phyloP scores from a whole-genome alignment of 179 eudicot species.

The Sideroxylon spinosum region DNA sequence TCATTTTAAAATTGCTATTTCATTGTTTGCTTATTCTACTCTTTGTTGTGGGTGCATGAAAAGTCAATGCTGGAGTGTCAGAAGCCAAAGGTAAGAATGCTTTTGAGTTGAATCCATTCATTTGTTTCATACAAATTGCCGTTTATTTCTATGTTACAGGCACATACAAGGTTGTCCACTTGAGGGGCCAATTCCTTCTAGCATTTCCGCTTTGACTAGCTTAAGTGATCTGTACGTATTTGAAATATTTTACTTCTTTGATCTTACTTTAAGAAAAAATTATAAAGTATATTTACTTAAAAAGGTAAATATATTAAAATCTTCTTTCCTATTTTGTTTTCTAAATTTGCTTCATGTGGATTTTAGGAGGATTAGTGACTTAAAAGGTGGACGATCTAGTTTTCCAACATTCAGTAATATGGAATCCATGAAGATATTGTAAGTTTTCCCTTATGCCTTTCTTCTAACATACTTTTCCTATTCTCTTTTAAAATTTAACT shows the following conservation, averaged over 20 bases:
- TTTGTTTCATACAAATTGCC: no score
- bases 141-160: constrained; percentile 22
- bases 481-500: constrained; percentile 9
- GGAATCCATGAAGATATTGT: constrained; percentile 44
- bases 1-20: neutral
- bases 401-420: constrained; percentile 38
- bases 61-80: neutral
- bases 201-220: constrained; percentile 42
- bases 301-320: no score
- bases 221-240: constrained; percentile 46
- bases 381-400: constrained; percentile 33
- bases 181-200: constrained; percentile 54
- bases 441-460: constrained; percentile 21
- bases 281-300: neutral
- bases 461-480: neutral
- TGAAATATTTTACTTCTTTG: neutral
- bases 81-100: neutral
- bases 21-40: neutral
- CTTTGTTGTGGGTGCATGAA: neutral
- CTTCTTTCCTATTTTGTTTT: neutral
- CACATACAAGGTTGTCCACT: constrained; percentile 54
- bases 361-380: constrained; percentile 55
- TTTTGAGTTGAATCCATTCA: neutral
- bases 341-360: neutral
- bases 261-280: neutral